These are phyloP conservation scores for Neurospora terricola DNA, from an alignment of 495 filamentous ascomycete species.

Conservation along the genomic window DNA sequence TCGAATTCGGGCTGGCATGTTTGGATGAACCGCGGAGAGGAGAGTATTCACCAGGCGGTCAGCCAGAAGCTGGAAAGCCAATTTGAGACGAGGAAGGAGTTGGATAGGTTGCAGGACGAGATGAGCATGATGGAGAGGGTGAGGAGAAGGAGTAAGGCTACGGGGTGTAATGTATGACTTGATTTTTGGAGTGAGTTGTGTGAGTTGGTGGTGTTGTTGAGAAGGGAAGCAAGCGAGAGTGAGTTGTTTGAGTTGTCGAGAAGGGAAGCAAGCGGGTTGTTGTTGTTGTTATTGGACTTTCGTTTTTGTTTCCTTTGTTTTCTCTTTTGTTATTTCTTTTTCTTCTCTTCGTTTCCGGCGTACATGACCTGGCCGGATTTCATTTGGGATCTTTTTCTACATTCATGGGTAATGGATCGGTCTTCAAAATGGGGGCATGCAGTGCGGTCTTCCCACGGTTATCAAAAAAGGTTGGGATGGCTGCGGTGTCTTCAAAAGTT, in stretches of 20 bases:
- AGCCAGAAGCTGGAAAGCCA: constrained; percentile 26
- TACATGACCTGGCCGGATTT: neutral
- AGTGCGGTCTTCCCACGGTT: neutral
- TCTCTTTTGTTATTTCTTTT: neutral
- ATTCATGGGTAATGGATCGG: neutral
- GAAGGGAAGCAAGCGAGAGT: neutral
- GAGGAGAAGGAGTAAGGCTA: neutral
- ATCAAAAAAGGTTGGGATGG: neutral
- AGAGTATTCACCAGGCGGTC: constrained; percentile 30
- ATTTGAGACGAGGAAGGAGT: constrained; percentile 22
- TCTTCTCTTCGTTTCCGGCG: neutral
- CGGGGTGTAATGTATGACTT: neutral
- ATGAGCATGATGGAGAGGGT: neutral
- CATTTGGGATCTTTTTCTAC: neutral
- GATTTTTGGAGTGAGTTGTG: neutral
- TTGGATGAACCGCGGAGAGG: constrained; percentile 52
- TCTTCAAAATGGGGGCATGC: neutral
- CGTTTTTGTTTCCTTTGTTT: neutral
- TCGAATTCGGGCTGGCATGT: constrained; percentile 45
- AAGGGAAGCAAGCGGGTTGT: neutral
- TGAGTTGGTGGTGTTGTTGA: neutral
- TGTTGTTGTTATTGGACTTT: neutral
- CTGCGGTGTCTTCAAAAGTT: neutral
- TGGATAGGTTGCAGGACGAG: constrained; percentile 2
- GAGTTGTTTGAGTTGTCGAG: neutral